phyloP scores from a whole-genome alignment of 1,139 yeast species.

The Torulaspora globosa region DNA sequence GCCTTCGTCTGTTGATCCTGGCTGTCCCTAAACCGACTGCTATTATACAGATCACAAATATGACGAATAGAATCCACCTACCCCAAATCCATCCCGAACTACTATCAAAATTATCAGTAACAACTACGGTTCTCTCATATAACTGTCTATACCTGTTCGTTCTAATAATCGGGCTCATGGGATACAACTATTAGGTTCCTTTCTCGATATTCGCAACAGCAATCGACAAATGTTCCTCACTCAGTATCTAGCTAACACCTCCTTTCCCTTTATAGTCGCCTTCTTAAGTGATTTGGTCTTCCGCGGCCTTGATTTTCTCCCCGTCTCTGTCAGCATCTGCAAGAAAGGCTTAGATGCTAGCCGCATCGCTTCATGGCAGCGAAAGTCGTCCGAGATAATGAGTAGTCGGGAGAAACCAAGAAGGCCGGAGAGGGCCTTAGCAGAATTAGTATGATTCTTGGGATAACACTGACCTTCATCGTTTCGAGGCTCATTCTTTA shows the following conservation, averaged over 20 bases:
- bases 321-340: not conserved
- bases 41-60: constrained; percentile 45
- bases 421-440: not conserved
- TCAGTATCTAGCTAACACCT: not conserved
- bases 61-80: constrained; percentile 49
- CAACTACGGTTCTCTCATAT: constrained; percentile 3
- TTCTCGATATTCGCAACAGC: not conserved
- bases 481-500: constrained; percentile 38
- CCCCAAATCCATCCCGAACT: constrained; percentile 31
- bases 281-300: not conserved
- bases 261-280: not conserved
- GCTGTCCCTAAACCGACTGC: constrained; percentile 44
- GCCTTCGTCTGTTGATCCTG: constrained; percentile 54
- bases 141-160: not conserved
- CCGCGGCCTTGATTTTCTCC: constrained; percentile 1
- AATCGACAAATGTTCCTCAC: not conserved
- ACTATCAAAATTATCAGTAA: not conserved
- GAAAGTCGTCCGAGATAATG: not conserved
- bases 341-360: constrained; percentile 2
- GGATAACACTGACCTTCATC: constrained; percentile 6
- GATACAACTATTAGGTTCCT: not conserved
- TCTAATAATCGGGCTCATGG: constrained; percentile 11
- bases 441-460: not conserved
- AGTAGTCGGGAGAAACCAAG: not conserved
- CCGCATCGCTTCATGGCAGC: constrained; percentile 1